A percentile compares a stretch with the other conserved stretches of the same genome.
Evolutionary conservation across 2,329 filamentous ascomycete genomes (phyloP).

Genomic region (Neofusicoccum laricinum): DNA sequence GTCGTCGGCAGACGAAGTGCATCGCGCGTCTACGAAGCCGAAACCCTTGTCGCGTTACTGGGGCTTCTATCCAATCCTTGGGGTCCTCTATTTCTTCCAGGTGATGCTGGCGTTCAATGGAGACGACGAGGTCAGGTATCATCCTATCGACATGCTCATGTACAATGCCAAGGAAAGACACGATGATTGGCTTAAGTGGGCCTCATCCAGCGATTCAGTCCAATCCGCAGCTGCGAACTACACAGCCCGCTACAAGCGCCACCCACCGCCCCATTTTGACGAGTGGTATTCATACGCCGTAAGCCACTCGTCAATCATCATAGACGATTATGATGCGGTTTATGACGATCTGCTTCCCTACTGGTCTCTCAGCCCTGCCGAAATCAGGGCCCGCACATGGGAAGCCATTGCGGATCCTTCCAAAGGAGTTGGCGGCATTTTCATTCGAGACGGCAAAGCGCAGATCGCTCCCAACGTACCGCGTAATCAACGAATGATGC

Average conservation of each 20-base stretch:
- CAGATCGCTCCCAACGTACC: slow-evolving; percentile 50
- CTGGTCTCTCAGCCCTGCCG: slow-evolving; percentile 48
- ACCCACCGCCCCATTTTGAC: slow-evolving; percentile 60
- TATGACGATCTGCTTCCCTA: slow-evolving; percentile 57
- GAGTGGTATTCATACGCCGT: slow-evolving; percentile 58
- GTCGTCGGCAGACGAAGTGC: neutral
- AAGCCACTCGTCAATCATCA: slow-evolving; percentile 49
- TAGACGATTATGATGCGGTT: slow-evolving; percentile 62
- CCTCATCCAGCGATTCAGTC: slow-evolving; percentile 47
- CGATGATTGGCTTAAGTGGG: slow-evolving; percentile 48
- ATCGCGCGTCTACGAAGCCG: neutral
- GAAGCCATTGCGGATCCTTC: slow-evolving; percentile 52
- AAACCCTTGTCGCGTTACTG: neutral
- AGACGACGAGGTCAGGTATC: slow-evolving; percentile 38
- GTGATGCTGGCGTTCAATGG: slow-evolving; percentile 40
- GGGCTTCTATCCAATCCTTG: slow-evolving; percentile 27
- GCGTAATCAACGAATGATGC: slow-evolving; percentile 58
- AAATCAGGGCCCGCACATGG: slow-evolving; percentile 53
- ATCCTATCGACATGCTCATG: slow-evolving; percentile 57
- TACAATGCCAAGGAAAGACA: slow-evolving; percentile 49
- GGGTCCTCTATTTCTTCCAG: slow-evolving; percentile 43
- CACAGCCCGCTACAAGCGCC: slow-evolving; percentile 49
- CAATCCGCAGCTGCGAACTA: slow-evolving; percentile 52
- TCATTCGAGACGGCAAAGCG: slow-evolving; percentile 53
- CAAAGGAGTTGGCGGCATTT: slow-evolving; percentile 56